Percentiles rank a stretch among this genome's conserved stretches.
phyloP scores from a whole-genome alignment of 2,329 filamentous ascomycete species.

The Colletotrichum truncatum region DNA sequence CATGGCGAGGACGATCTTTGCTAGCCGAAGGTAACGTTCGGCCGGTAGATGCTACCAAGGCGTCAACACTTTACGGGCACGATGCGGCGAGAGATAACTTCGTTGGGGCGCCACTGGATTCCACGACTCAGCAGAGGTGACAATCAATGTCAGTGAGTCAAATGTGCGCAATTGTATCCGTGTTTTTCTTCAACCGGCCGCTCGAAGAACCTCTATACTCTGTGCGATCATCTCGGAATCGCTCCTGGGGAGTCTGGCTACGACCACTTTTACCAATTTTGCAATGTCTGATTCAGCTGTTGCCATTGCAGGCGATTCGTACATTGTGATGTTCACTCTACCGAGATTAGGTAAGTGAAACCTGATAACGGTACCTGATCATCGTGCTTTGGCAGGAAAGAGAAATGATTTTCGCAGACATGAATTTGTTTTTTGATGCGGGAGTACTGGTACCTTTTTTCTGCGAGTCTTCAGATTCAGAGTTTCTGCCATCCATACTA shows the following conservation, averaged over 20 bases:
- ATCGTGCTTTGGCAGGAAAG: too few species aligned
- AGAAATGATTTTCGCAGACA: too few species aligned
- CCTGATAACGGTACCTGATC: too few species aligned
- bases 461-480: too few species aligned
- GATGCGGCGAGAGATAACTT: neutral
- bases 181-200: neutral
- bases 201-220: neutral
- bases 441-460: too few species aligned
- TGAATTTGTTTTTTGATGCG: too few species aligned
- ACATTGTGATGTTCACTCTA: conserved; percentile 4
- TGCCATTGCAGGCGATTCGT: neutral
- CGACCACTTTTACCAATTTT: neutral
- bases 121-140: neutral
- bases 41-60: neutral
- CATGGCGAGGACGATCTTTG: neutral
- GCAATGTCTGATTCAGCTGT: neutral
- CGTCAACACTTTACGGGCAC: neutral
- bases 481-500: too few species aligned
- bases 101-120: neutral
- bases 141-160: conserved; percentile 5
- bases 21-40: neutral
- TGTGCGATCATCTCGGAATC: conserved; percentile 1
- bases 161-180: conserved; percentile 1
- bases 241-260: neutral
- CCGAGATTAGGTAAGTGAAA: too few species aligned